Evolutionary conservation across 140 eudicot species (phyloP), one percentile per base, ranked within the genome.

Genomic region (Erigeron philadelphicus): DNA sequence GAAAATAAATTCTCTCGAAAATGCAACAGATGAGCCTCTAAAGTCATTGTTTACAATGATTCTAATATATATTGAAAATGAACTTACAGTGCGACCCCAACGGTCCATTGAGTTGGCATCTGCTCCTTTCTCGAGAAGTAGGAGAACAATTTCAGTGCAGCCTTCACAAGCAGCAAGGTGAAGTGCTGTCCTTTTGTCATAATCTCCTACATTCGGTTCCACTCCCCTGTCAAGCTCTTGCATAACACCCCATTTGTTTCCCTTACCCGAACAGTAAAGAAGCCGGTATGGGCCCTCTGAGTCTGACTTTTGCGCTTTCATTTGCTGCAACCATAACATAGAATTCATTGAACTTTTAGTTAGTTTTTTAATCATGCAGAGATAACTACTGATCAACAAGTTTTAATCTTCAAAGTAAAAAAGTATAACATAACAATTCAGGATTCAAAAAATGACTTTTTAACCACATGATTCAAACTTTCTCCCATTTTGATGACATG

Each of bases 1-100:
- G 49, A 45, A 45, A 8, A 45, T 45, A 45, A 55, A 12, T 6
- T 9, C 23, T 8, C 8, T 55, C 8, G 35, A 55, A 11, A 49
- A 12, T 49, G 16, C 16, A 49, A 49, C 31, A 8, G 10, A 45
- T 45, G 12, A 45, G 49, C 49, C 49, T 45, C 12, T 45, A 45
- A 45, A 7, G 49, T 45, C 11, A 45, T 18, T 55, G 12, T 50
- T 50, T 12, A 12, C 5, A 50, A n/a, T 12, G 18, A n/a, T 50
- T 11, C 15, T 11, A 50, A 13, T 12, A 50, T 11, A 50, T 50
- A 12, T 50, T 5, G 2, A 13, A 16, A 53, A 40, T 44, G 46
- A 68, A 79, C 85, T 84, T 78, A 84, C 94, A n/a, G 89, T 84
- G 55, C 87, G 94, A 18, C 94, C 94, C 89, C 89, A 86, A 17